Evolutionary conservation across 257 asterid species (phyloP).

Genomic region (Rhazya stricta): DNA sequence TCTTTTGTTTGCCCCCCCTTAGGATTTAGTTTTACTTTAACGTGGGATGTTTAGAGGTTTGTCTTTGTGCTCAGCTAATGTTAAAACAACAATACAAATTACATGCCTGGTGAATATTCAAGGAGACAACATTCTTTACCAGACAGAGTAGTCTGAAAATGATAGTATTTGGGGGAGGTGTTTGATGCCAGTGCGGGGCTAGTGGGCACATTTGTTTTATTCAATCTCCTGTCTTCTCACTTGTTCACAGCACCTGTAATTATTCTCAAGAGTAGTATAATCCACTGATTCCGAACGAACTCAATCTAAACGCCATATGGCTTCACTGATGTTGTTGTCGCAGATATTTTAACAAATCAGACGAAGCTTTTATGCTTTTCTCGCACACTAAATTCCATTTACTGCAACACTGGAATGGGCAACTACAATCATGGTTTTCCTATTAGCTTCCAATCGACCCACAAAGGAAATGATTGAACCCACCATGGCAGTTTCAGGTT

Average conservation of each 20-base stretch:
- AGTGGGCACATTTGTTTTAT: slow-evolving; percentile 16
- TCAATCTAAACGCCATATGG: neutral
- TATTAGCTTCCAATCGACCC: neutral
- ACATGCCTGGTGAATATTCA: slow-evolving; percentile 13
- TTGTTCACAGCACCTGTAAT: slow-evolving; percentile 15
- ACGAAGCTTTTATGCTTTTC: neutral
- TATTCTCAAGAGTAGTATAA: neutral
- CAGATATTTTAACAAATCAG: neutral
- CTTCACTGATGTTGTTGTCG: neutral
- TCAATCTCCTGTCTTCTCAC: slow-evolving; percentile 19
- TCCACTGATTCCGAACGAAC: neutral
- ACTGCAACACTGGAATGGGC: neutral
- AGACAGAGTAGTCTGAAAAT: slow-evolving; percentile 20
- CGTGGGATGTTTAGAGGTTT: neutral
- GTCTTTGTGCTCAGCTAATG: neutral
- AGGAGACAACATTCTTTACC: slow-evolving; percentile 25
- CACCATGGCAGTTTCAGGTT: no score
- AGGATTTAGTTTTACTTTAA: neutral
- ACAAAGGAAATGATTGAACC: neutral
- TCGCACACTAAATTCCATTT: neutral
- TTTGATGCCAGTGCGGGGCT: slow-evolving; percentile 18
- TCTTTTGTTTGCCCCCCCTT: neutral
- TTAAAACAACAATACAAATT: slow-evolving; percentile 7
- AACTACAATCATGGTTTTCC: neutral
- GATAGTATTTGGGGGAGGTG: slow-evolving; percentile 22